Base-by-base conservation (phyloP, 1,139 yeast genomes). In the Blastobotrys indianensis region DNA sequence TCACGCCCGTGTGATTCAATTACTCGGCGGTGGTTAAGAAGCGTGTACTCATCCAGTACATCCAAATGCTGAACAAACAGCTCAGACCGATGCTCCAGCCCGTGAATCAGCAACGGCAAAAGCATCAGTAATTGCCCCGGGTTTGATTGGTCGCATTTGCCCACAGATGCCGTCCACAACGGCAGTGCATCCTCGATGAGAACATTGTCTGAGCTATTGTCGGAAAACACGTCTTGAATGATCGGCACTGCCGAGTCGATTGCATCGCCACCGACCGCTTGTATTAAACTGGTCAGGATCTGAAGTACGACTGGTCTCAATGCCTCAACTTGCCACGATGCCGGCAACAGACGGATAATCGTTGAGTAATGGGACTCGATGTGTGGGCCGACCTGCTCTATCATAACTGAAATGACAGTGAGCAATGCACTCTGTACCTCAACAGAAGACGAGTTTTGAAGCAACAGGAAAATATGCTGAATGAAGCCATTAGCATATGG, bases 151-250 rank as follows among this genome's bases (percentile, higher is more conserved):
- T 54, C 45, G 2, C 70, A 65, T 43, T 82, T 80, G 50, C 80
- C 85, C 43, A 90, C 64, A 3, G 87, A 61, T 0, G 83, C 74
- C 34, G 77, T 69, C 97, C 97, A 90, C 44, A 92, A 68, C 44
- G 86, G 94, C 58, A 79, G 79, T 0, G 95, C 97, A 64, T 92
- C 98, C 59, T 92, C 97, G 28, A 84, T 73, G 9, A 92, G 64
- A 23, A 44, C 17, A 12, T 37, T 32, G 39, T 31, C 41, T 15
- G 16, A 16, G 10, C 23, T 17, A 34, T 41, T 41, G 17, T 42
- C 38, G 52, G 87, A 81, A 54, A 95, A 82, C 36, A 82, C 76
- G 4, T 70, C 67, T 13, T 70, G 68, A 31, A 90, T 72, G 47
- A 86, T 70, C 1, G 95, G 94, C 12, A 85, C 56, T 0, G 85